Conservation (phyloP, 768 basidiomycete genomes). For the Phylloporus arenicola region DNA sequence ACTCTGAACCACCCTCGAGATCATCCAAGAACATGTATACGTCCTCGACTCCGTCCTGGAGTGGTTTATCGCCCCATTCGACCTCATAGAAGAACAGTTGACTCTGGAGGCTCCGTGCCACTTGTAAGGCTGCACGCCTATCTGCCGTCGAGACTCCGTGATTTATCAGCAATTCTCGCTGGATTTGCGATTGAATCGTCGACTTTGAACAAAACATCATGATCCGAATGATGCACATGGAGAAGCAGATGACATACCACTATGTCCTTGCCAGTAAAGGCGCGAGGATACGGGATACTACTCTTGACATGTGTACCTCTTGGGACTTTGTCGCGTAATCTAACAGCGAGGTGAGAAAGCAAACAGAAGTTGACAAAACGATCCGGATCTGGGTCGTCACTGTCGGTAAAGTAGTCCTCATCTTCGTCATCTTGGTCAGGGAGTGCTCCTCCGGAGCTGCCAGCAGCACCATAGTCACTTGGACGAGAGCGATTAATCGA, state of each 20-base stretch:
- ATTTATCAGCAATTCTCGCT: conserved; percentile 72
- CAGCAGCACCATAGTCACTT: conserved; percentile 15
- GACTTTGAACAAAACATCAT: conserved; percentile 46
- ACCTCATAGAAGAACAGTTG: conserved; percentile 97
- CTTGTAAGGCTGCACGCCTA: conserved; percentile 76
- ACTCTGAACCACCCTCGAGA: conserved; percentile 57
- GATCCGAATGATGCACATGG: neutral
- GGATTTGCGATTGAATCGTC: conserved; percentile 82
- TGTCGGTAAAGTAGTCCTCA: conserved; percentile 34
- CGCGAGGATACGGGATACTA: conserved; percentile 82
- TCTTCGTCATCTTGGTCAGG: conserved; percentile 27
- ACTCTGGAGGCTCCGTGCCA: conserved; percentile 85
- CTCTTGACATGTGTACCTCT: conserved; percentile 86
- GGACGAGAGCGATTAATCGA: conserved; percentile 23
- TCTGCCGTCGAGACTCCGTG: conserved; percentile 73
- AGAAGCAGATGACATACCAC: conserved; percentile 55
- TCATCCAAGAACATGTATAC: conserved; percentile 93
- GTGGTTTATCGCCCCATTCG: conserved; percentile 80
- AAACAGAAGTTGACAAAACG: conserved; percentile 86
- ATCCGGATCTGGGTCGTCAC: conserved; percentile 60
- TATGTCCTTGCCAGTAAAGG: conserved; percentile 93
- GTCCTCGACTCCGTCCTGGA: conserved; percentile 87
- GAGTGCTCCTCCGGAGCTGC: conserved; percentile 14
- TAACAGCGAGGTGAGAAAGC: conserved; percentile 83
- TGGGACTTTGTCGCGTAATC: conserved; percentile 85